Evolutionary conservation across 2,329 filamentous ascomycete genomes (phyloP), one percentile per base, ranked within the genome.

Genomic region (Beauveria australis): DNA sequence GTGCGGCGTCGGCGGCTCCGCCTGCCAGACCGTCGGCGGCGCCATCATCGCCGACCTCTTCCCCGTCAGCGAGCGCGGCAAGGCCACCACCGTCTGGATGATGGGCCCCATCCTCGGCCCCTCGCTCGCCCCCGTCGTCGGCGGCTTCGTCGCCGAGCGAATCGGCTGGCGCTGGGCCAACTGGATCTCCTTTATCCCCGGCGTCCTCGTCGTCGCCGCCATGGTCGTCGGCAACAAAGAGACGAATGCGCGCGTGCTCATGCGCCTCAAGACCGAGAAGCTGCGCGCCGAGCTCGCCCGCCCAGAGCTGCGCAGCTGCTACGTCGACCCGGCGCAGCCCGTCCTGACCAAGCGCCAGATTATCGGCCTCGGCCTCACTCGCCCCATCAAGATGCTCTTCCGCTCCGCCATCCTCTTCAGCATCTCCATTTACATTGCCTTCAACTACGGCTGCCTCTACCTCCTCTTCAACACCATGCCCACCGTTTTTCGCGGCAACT

Each of bases 91-190:
- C 1, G 71, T 80, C 19, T 84, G 81, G 73, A 76, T 79, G 49
- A 64, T 81, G 71, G 82, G 85, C 0, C 83, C 88, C 2, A 80
- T 87, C 22, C 79, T 82, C 7, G 84, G 84, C 0, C 79, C 80
- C 0, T 76, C 76, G 0, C 63, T 60, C 22, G 80, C 77, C 0
- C 80, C 80, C 1, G 64, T 82, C 16, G 73, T 78, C 7, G 80
- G 80, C 2, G 80, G 77, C 9, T 83, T 78, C 62, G 70, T 83
- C 5, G 73, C 77, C 2, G 71, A 80, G 48, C 75, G 73, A 2
- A 78, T 79, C 16, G 79, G 79, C 10, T 82, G 80, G 80, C 73
- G 79, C 14, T 82, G 81, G 79, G 72, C 76, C 5, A 76, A 75
- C 63, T 83, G 79, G 79, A 74, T 84, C 52, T 74, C 80, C 26